A percentile compares a stretch with the other conserved stretches of the same genome.
These are phyloP conservation scores for Aquilaria sinensis DNA, from an alignment of 345 rosid species.

Conservation along the genomic window DNA sequence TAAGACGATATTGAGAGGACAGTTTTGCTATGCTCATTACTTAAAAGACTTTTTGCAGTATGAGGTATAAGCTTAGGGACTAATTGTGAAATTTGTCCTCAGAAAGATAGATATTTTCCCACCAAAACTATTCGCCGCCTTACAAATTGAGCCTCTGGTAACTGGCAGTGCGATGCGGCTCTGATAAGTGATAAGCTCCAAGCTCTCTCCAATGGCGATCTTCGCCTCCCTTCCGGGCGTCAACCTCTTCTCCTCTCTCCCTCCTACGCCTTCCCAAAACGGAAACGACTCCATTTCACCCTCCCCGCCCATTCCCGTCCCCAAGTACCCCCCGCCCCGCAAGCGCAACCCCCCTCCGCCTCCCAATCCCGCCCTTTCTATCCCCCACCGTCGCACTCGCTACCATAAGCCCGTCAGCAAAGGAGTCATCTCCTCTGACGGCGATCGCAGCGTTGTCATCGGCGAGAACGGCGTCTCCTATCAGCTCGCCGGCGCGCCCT, in stretches of 20 bases:
- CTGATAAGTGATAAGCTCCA: no score
- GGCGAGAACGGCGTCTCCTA: constrained; percentile 86
- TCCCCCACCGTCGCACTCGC: constrained; percentile 53
- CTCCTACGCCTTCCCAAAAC: constrained; percentile 41
- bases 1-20: no score
- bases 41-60: no score
- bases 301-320: constrained; percentile 41
- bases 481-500: constrained; percentile 87
- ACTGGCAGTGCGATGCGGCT: no score
- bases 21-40: no score
- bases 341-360: constrained; percentile 24
- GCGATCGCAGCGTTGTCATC: constrained; percentile 62
- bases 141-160: no score
- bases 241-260: constrained; percentile 75
- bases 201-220: constrained; percentile 38
- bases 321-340: constrained; percentile 56
- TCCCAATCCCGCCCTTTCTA: constrained; percentile 59
- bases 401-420: constrained; percentile 72
- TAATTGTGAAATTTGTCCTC: no score
- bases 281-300: constrained; percentile 19
- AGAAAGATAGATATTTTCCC: no score
- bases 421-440: constrained; percentile 56
- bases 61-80: no score
- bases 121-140: no score
- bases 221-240: constrained; percentile 49